Conservation (phyloP, 2,329 filamentous ascomycete genomes). For the Alternaria alternata region DNA sequence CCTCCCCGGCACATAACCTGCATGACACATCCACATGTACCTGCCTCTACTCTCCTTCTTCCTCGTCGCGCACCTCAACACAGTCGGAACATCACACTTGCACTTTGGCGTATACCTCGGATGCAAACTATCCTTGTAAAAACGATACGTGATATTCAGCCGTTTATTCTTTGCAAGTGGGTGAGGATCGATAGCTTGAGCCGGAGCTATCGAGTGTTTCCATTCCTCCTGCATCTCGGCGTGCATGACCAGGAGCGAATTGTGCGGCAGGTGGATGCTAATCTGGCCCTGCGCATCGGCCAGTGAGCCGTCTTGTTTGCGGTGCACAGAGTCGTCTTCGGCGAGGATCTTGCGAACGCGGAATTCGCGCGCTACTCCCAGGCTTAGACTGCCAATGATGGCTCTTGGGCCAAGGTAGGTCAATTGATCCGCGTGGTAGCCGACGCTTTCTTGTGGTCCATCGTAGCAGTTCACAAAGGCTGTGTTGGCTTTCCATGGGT, state of each 20-base stretch:
- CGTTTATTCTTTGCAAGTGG: constrained; percentile 79
- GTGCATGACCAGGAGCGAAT: constrained; percentile 93
- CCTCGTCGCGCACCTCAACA: constrained; percentile 79
- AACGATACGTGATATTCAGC: constrained; percentile 93
- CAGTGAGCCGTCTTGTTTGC: constrained; percentile 47
- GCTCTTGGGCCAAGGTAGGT: constrained; percentile 91
- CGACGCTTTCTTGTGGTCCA: constrained; percentile 81
- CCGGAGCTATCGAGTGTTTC: constrained; percentile 87
- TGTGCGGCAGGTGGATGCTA: constrained; percentile 91
- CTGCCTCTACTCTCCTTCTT: constrained; percentile 77
- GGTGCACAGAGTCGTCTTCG: constrained; percentile 56
- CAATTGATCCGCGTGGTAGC: constrained; percentile 91
- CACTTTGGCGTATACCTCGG: constrained; percentile 82
- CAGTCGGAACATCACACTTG: constrained; percentile 72
- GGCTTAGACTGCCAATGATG: constrained; percentile 86
- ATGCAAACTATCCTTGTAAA: constrained; percentile 80
- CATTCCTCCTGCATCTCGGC: constrained; percentile 97
- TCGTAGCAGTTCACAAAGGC: constrained; percentile 95
- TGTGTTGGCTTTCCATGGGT: constrained; percentile 82
- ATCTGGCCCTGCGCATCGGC: constrained; percentile 83
- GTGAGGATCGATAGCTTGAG: constrained; percentile 81
- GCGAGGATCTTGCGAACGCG: constrained; percentile 80
- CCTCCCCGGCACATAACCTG: constrained; percentile 72
- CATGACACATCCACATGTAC: constrained; percentile 96
- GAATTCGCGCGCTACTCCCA: constrained; percentile 94